Evolutionary conservation across 257 asterid species (phyloP), one percentile per base, ranked within the genome.

Genomic region (Ehretia macrophylla): DNA sequence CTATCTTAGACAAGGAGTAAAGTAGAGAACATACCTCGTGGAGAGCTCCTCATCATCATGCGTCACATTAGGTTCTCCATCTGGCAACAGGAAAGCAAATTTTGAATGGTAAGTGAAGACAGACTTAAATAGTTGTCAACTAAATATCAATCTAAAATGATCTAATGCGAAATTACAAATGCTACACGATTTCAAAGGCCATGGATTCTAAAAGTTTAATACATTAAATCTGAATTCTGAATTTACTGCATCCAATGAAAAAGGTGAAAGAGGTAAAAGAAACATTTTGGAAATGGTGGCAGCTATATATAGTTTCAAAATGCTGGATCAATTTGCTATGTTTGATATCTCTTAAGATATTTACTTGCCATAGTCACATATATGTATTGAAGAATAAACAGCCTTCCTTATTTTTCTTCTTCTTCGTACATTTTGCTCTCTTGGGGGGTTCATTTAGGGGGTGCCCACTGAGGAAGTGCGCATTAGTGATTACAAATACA

Each of bases 41-140:
- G 96, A 86, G 14, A 83, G 88, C 75, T 81, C 80, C 62, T 55
- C 68, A 5, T 84, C 76, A 56, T 81, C 85, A 67, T 64, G 64
- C 56, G 69, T 67, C 69, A 74, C 85, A 75, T 74, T 86, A 46
- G 62, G 66, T 56, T 53, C 82, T 61, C 39, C 72, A 70, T 77
- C 88, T 79, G 81, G 23, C 52, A 58, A 59, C 62, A 65, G n/a
- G n/a, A 17, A 22, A 70, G 63, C 57, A 35, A 20, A 56, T 51
- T 19, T 57, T 27, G 8, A 51, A 62, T 6, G 21, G 13, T 44
- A n/a, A 51, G 32, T 40, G n/a, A 20, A 22, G 10, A 53, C 19
- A 17, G 9, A 61, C n/a, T n/a, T n/a, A n/a, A n/a, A n/a, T n/a
- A 32, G 4, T 5, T 16, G 45, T 8, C 0, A 51, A 17, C 13